Evolutionary conservation across 2,329 filamentous ascomycete species (phyloP).

Genomic region (Colletotrichum kahawae): DNA sequence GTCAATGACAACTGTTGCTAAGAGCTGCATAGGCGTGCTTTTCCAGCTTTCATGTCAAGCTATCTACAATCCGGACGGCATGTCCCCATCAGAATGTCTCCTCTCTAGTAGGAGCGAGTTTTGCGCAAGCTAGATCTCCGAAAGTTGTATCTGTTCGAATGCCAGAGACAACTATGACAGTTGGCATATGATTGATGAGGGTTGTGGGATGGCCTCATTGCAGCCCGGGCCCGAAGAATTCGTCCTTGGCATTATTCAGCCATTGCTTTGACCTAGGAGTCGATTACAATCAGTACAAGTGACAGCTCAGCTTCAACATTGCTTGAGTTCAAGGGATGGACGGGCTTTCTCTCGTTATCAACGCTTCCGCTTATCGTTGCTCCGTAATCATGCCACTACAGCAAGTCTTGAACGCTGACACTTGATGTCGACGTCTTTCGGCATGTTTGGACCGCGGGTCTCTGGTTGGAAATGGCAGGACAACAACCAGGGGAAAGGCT

Average conservation of each 20-base stretch:
- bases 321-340: no score
- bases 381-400: no score
- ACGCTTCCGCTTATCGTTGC: no score
- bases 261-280: rapidly evolving
- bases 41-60: neutral
- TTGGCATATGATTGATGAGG: neutral
- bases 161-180: neutral
- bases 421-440: no score
- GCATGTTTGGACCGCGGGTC: no score
- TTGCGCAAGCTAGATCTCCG: neutral
- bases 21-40: neutral
- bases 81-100: neutral
- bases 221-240: rapidly evolving
- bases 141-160: neutral
- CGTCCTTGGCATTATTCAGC: neutral
- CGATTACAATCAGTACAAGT: neutral
- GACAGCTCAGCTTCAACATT: neutral
- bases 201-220: neutral
- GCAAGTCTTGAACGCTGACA: no score
- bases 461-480: no score
- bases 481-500: no score
- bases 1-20: neutral
- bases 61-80: neutral
- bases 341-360: no score
- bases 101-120: neutral